Evolutionary conservation across 441 rosid species (phyloP), one percentile per base, ranked within the genome.

Genomic region (Populus tomentosa): DNA sequence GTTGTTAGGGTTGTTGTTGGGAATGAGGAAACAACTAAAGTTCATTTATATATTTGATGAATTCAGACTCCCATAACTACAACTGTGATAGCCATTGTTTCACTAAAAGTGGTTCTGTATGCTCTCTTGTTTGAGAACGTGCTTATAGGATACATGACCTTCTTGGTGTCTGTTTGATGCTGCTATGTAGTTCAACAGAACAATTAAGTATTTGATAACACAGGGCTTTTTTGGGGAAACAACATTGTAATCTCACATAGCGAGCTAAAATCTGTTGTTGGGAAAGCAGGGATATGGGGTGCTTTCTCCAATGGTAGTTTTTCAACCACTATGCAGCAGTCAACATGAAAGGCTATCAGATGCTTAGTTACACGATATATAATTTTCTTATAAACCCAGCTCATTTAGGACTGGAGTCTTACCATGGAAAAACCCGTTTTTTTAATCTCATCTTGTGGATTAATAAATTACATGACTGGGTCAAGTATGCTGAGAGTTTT

Each of bases 401-500:
- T 7, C 21, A 20, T 20, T 6, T 6, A 61, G 24, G 65, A n/a
- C 20, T 61, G 65, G 65, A 21, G 28, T 21, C 6, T 46, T 46
- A 11, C 65, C 28, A 61, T 61, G 28, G 65, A 59, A 53, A 59
- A 20, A n/a, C 26, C 24, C 64, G 7, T 1, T 21, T 59, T 61
- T 61, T 21, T 61, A 61, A 61, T 61, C 28, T 61, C 24, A 7
- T 61, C 28, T 21, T 61, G 28, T 21, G 4, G 26, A 61, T 61
- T 61, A 61, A 61, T 61, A 59, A 59, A 59, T 59, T 59, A 59
- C 26, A 9, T 61, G 14, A 21, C 70, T 70, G 24, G 21, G 24
- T 18, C 24, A 40, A 33, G 46, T 16, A 77, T 70, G 36, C 59
- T 24, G 74, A 40, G 75, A 40, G 79, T 75, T 42, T 28, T 6